Percentiles rank a stretch among this genome's conserved stretches.
Evolutionary conservation across 2,329 filamentous ascomycete species (phyloP).

Genomic region (Sarocladiaceae sp.): DNA sequence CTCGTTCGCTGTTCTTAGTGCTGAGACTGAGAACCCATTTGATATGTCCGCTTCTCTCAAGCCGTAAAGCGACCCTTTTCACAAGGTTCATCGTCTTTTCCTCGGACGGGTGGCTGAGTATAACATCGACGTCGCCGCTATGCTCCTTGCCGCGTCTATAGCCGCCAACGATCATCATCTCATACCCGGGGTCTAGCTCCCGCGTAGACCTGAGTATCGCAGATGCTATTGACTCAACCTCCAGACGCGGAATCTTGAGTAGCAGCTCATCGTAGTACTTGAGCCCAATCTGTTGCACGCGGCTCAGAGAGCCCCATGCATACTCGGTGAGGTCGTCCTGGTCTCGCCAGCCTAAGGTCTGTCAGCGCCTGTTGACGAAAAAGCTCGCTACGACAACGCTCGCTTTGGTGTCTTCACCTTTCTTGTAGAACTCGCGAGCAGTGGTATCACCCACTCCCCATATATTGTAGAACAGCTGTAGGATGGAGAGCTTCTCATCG

Average conservation of each 20-base stretch:
- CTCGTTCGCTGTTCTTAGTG: constrained; percentile 63
- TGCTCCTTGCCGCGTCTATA: constrained; percentile 71
- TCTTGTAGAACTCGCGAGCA: constrained; percentile 73
- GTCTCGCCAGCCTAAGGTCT: constrained; percentile 61
- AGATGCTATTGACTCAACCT: constrained; percentile 64
- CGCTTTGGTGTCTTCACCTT: too few species aligned
- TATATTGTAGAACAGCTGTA: constrained; percentile 73
- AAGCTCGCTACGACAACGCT: too few species aligned
- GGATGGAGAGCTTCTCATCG: constrained; percentile 56
- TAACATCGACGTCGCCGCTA: constrained; percentile 78
- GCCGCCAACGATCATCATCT: constrained; percentile 65
- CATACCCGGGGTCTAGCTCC: constrained; percentile 47
- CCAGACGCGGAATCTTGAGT: constrained; percentile 60
- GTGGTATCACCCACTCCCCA: constrained; percentile 87
- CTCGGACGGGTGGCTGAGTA: constrained; percentile 74
- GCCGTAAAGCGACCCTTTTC: constrained; percentile 58
- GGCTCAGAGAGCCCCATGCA: constrained; percentile 67
- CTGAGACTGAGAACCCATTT: constrained; percentile 75
- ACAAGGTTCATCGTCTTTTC: constrained; percentile 63
- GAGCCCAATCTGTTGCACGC: constrained; percentile 86
- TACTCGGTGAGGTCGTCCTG: constrained; percentile 80
- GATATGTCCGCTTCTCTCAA: constrained; percentile 66
- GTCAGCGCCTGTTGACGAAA: constrained; percentile 7
- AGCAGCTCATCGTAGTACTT: constrained; percentile 90
- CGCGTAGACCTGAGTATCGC: constrained; percentile 63